Conservation (phyloP, 345 rosid genomes). For the Euphorbia tirucalli region DNA sequence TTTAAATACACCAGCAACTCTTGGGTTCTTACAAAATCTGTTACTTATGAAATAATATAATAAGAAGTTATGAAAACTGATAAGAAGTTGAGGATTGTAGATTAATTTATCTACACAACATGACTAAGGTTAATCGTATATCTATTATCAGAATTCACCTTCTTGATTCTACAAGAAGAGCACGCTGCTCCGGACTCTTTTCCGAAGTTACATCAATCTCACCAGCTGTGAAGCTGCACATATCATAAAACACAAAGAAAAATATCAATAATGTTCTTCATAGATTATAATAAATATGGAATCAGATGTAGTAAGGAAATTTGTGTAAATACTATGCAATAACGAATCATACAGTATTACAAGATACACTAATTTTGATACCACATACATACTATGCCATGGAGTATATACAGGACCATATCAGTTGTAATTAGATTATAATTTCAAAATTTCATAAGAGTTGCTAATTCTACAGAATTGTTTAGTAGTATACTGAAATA, state of each 20-base stretch:
- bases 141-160: slow-evolving; percentile 35
- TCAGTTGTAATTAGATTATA: not conserved
- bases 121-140: not conserved
- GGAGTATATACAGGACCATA: not conserved
- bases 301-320: not conserved
- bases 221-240: slow-evolving; percentile 39
- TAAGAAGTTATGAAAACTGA: not conserved
- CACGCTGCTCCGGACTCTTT: slow-evolving; percentile 55
- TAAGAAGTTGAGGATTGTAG: not conserved
- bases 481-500: not conserved
- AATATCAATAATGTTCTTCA: slow-evolving; percentile 11
- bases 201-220: slow-evolving; percentile 53
- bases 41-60: not conserved
- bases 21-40: not conserved
- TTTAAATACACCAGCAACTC: too few species aligned
- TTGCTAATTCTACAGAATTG: not conserved
- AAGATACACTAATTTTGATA: not conserved
- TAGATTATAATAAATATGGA: not conserved
- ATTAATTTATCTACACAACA: not conserved
- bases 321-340: not conserved
- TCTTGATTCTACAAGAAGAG: slow-evolving; percentile 79
- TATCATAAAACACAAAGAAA: slow-evolving; percentile 9
- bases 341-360: not conserved
- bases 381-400: too few species aligned
- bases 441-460: not conserved